Evolutionary conservation across 164 flowering plant genomes (phyloP).

Genomic region (Cinnamomum chago): DNA sequence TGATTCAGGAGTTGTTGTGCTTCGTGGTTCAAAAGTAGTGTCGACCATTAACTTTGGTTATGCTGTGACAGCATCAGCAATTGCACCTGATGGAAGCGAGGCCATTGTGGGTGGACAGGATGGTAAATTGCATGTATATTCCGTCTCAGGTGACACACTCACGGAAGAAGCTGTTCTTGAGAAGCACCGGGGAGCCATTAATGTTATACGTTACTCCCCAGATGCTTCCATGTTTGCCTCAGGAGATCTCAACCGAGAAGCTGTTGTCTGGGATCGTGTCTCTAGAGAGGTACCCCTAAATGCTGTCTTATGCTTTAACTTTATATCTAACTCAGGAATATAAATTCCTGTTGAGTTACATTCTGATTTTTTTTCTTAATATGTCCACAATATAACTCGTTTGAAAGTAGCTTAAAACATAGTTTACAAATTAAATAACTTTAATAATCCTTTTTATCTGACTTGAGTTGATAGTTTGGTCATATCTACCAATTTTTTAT

Average conservation of each 20-base stretch:
- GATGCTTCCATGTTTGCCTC: slow-evolving; percentile 95
- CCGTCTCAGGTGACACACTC: slow-evolving; percentile 63
- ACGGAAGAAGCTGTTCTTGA: slow-evolving; percentile 81
- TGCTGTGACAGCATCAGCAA: slow-evolving; percentile 66
- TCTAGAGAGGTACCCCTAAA: slow-evolving; percentile 59
- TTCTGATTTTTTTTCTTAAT: no score
- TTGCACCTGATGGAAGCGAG: slow-evolving; percentile 90
- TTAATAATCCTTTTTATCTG: no score
- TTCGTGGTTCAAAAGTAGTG: slow-evolving; percentile 58
- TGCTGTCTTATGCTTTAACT: background rate
- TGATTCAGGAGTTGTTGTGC: slow-evolving; percentile 78
- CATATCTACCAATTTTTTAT: no score
- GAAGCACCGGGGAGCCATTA: slow-evolving; percentile 88
- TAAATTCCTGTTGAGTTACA: background rate
- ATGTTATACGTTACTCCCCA: slow-evolving; percentile 82
- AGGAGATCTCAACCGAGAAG: slow-evolving; percentile 83
- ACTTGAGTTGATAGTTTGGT: background rate
- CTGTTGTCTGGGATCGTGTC: slow-evolving; percentile 84
- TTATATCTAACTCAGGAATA: background rate
- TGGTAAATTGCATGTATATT: slow-evolving; percentile 79
- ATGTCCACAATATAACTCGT: background rate
- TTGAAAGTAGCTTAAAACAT: background rate
- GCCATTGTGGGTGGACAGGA: slow-evolving; percentile 92
- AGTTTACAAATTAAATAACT: background rate
- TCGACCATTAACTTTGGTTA: slow-evolving; percentile 72